Evolutionary conservation across 2,329 filamentous ascomycete species (phyloP).

Genomic region (Aspergillus sp.): DNA sequence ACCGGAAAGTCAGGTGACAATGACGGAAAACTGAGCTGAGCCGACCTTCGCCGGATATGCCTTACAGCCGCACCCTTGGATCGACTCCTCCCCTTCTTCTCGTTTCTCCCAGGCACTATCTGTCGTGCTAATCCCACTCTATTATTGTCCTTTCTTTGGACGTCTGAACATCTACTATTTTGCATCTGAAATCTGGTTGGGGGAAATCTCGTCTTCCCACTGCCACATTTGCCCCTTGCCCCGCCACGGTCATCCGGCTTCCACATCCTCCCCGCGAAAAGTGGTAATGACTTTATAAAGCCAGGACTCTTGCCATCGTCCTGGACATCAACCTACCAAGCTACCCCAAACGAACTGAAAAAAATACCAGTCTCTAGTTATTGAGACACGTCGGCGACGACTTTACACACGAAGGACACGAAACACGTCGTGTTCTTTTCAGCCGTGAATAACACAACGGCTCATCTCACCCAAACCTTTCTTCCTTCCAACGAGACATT

Average conservation of each 20-base stretch:
- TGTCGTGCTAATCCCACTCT: slow-evolving; percentile 8
- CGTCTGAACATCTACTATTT: neutral
- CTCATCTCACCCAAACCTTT: neutral
- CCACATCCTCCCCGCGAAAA: slow-evolving; percentile 9
- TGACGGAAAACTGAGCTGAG: slow-evolving; percentile 17
- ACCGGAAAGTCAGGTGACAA: slow-evolving; percentile 15
- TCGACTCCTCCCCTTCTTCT: slow-evolving; percentile 3
- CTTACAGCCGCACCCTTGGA: slow-evolving; percentile 6
- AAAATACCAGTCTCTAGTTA: neutral
- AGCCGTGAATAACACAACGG: slow-evolving; percentile 2
- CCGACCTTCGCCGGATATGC: neutral
- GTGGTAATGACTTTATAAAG: slow-evolving; percentile 13
- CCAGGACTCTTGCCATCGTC: neutral
- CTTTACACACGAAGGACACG: neutral
- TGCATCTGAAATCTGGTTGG: slow-evolving; percentile 1
- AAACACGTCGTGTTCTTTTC: slow-evolving; percentile 9
- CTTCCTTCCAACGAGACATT: neutral
- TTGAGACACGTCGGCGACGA: neutral
- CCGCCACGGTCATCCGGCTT: slow-evolving; percentile 1
- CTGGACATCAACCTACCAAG: neutral
- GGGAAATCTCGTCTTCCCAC: neutral
- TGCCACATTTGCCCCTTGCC: slow-evolving; percentile 11
- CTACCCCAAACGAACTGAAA: too few relatives aligned
- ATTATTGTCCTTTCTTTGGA: slow-evolving; percentile 1
- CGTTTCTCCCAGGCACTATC: slow-evolving; percentile 8